Evolutionary conservation across 2,329 filamentous ascomycete genomes (phyloP).

Genomic region (Blastomyces percursus): DNA sequence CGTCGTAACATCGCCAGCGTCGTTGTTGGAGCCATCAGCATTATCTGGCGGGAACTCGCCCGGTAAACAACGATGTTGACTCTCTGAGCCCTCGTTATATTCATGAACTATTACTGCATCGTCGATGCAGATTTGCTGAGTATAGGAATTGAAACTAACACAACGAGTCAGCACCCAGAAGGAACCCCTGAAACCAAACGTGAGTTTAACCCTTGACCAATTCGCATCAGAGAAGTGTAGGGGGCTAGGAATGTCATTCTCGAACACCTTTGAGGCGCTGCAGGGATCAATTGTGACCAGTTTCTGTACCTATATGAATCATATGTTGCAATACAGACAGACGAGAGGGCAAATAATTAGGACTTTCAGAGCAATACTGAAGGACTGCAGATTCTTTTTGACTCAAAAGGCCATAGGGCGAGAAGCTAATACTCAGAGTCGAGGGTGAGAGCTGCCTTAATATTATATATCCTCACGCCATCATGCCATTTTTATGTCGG

Average conservation of each 20-base stretch:
- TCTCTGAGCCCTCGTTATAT: not conserved
- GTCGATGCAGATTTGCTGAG: conserved; percentile 31
- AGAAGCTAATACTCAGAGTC: not conserved
- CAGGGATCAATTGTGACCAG: not conserved
- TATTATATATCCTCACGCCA: not conserved
- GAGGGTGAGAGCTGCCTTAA: not conserved
- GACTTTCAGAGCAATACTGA: not conserved
- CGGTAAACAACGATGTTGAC: not conserved
- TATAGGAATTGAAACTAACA: conserved; percentile 29
- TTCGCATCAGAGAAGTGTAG: conserved; percentile 30
- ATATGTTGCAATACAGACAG: not conserved
- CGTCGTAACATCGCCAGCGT: not conserved
- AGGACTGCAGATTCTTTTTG: not conserved
- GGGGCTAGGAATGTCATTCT: conserved; percentile 27
- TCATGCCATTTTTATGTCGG: not conserved
- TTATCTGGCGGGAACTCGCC: conserved; percentile 2
- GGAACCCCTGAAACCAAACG: not conserved
- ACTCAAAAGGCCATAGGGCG: not conserved
- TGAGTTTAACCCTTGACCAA: conserved; percentile 18
- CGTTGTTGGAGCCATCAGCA: not conserved
- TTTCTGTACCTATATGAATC: not conserved
- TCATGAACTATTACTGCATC: conserved; percentile 25
- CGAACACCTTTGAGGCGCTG: not conserved
- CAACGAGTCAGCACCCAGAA: conserved; percentile 6
- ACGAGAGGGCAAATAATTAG: too few species aligned